These are phyloP conservation scores for Hyaloscypha finlandica DNA, from an alignment of 495 filamentous ascomycete genomes.

Conservation along the genomic window DNA sequence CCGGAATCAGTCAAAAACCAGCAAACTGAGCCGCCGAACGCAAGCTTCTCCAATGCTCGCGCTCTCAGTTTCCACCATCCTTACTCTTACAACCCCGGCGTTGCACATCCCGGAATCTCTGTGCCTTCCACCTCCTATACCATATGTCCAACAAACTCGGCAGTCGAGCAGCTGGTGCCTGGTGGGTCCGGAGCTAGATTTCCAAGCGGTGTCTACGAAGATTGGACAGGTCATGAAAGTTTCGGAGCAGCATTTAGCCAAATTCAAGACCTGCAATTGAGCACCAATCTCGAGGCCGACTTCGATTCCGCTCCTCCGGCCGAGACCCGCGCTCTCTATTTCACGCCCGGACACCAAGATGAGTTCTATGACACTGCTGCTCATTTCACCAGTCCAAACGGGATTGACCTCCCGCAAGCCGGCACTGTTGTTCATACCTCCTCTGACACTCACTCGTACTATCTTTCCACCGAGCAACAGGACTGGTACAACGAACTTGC, in stretches of 20 bases:
- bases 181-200: neutral
- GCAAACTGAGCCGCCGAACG: neutral
- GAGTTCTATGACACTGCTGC: neutral
- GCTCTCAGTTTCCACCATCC: neutral
- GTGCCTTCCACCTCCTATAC: neutral
- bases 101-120: neutral
- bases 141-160: neutral
- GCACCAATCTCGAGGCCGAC: neutral
- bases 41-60: neutral
- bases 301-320: neutral
- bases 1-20: conserved; percentile 2
- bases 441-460: conserved; percentile 1
- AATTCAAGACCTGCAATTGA: conserved; percentile 3
- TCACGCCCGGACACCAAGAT: neutral
- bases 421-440: neutral
- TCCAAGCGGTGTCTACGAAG: neutral
- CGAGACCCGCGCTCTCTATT: neutral
- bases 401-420: neutral
- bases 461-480: neutral
- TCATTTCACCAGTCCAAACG: conserved; percentile 5
- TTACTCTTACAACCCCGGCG: neutral
- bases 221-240: conserved; percentile 3
- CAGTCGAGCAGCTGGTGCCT: conserved; percentile 6
- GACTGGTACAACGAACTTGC: neutral
- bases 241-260: neutral